phyloP scores from a whole-genome alignment of 23 red algal species.

The Gracilaria domingensis region DNA sequence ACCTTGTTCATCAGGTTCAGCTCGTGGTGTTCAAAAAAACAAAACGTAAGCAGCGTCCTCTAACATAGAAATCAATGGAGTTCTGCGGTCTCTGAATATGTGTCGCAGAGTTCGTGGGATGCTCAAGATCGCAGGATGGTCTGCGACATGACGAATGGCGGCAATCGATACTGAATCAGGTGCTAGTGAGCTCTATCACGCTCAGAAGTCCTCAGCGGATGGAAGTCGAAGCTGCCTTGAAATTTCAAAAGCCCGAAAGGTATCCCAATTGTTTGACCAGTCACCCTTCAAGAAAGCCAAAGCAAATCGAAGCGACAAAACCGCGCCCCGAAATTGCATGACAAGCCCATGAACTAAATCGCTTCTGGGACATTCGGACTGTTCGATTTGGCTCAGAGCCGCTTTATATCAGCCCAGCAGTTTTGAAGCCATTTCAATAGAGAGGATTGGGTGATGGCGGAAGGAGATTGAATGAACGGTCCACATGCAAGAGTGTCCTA shows the following conservation, averaged over 20 bases:
- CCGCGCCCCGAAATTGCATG: constrained; percentile 45
- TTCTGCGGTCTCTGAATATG: constrained; percentile 38
- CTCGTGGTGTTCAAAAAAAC: too few relatives aligned
- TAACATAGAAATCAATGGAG: constrained; percentile 55
- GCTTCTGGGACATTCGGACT: constrained; percentile 21
- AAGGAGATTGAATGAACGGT: constrained; percentile 54
- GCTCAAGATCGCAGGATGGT: constrained; percentile 65
- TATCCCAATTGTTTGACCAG: constrained; percentile 52
- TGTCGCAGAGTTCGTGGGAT: constrained; percentile 37
- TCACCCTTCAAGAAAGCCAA: constrained; percentile 55
- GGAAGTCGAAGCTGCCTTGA: constrained; percentile 26
- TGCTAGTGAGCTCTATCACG: constrained; percentile 60
- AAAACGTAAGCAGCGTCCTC: constrained; percentile 1
- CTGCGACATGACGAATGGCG: constrained; percentile 57
- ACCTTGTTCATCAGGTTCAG: too few relatives aligned
- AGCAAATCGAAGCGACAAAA: constrained; percentile 53
- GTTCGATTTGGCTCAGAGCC: constrained; percentile 34
- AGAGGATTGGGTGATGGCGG: constrained; percentile 44
- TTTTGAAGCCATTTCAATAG: constrained; percentile 23
- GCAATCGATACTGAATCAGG: constrained; percentile 60
- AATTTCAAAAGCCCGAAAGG: constrained; percentile 59
- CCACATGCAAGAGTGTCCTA: constrained; percentile 49
- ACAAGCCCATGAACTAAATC: constrained; percentile 27
- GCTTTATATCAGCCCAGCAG: constrained; percentile 19
- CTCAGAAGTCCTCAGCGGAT: constrained; percentile 5